phyloP scores from a whole-genome alignment of 768 basidiomycete species.

The Suillus paluster region DNA sequence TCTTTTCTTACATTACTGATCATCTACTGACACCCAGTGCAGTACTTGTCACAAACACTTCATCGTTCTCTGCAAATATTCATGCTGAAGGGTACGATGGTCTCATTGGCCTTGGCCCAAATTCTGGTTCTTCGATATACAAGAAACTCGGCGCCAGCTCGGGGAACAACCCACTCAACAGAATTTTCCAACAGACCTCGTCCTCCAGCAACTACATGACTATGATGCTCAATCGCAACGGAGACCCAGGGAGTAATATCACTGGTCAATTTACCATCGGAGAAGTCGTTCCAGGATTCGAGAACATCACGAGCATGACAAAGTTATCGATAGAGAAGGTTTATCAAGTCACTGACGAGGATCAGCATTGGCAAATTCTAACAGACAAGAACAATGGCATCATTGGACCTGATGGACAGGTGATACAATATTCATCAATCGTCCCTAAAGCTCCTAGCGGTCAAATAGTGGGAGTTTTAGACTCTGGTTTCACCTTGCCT shows the following conservation, averaged over 20 bases:
- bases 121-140: conserved; percentile 66
- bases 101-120: conserved; percentile 80
- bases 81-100: conserved; percentile 67
- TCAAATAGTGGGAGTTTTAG: conserved; percentile 72
- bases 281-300: conserved; percentile 64
- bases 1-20: background rate
- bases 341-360: conserved; percentile 57
- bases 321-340: conserved; percentile 71
- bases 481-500: conserved; percentile 72
- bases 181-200: conserved; percentile 65
- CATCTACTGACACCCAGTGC: conserved; percentile 11
- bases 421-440: conserved; percentile 64
- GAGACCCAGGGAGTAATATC: conserved; percentile 50
- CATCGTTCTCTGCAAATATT: conserved; percentile 66
- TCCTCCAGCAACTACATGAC: conserved; percentile 66
- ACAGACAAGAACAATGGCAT: conserved; percentile 69
- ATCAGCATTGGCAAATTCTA: conserved; percentile 83
- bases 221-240: conserved; percentile 63
- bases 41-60: conserved; percentile 70
- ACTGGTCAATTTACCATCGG: conserved; percentile 73
- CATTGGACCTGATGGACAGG: conserved; percentile 75
- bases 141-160: conserved; percentile 52
- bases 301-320: conserved; percentile 63
- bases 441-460: conserved; percentile 68
- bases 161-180: conserved; percentile 65